phyloP scores from a whole-genome alignment of 2,329 filamentous ascomycete species.

The Bertia moriformis region DNA sequence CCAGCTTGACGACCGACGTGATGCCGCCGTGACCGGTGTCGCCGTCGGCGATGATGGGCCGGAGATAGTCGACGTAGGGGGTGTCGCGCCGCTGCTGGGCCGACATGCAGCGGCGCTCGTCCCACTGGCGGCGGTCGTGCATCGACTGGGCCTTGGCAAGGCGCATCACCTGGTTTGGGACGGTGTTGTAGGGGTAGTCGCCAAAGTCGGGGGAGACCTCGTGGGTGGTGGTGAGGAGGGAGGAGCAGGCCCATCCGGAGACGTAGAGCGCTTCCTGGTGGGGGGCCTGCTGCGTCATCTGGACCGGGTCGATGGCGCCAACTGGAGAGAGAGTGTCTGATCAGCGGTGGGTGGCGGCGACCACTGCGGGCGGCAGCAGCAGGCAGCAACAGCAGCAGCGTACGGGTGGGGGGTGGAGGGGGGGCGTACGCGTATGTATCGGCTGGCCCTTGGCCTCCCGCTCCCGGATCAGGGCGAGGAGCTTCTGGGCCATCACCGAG shows the following conservation, averaged over 20 bases:
- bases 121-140: slow-evolving; percentile 93
- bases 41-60: slow-evolving; percentile 89
- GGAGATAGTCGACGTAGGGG: slow-evolving; percentile 80
- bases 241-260: slow-evolving; percentile 94
- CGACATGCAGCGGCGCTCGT: slow-evolving; percentile 64
- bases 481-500: slow-evolving; percentile 84
- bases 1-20: slow-evolving; percentile 84
- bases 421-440: slow-evolving; percentile 69
- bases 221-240: slow-evolving; percentile 81
- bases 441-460: slow-evolving; percentile 66
- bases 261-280: slow-evolving; percentile 94
- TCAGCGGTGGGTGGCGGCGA: neutral
- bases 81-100: slow-evolving; percentile 57
- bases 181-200: slow-evolving; percentile 97
- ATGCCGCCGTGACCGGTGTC: slow-evolving; percentile 92
- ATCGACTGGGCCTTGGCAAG: slow-evolving; percentile 92
- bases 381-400: neutral
- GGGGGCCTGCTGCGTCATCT: slow-evolving; percentile 96
- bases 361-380: too few species aligned
- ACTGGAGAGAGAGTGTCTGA: slow-evolving; percentile 43
- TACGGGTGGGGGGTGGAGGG: slow-evolving; percentile 2
- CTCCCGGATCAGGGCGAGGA: slow-evolving; percentile 77
- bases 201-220: slow-evolving; percentile 96
- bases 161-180: slow-evolving; percentile 93
- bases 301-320: slow-evolving; percentile 92